Evolutionary conservation across 2,329 filamentous ascomycete species (phyloP).

Genomic region (Aspergillus pseudonomiae): DNA sequence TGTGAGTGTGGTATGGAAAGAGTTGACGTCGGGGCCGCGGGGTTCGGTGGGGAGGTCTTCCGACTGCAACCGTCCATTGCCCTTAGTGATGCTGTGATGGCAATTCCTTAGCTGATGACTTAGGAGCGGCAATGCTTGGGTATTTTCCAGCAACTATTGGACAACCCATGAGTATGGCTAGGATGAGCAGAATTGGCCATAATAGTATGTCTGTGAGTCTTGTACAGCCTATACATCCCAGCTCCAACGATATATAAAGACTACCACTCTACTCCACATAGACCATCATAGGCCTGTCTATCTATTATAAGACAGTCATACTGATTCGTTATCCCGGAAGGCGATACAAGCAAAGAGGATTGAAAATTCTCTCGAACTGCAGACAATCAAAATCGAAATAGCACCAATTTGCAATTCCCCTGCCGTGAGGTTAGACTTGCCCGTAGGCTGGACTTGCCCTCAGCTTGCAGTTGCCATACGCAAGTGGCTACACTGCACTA

Average conservation of each 20-base stretch:
- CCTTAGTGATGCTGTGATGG: not conserved
- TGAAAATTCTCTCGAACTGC: not conserved
- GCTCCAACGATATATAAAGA: not conserved
- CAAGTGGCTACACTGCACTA: not conserved
- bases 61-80: not conserved
- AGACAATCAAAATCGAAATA: not conserved
- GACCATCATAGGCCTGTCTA: not conserved
- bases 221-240: not conserved
- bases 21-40: slow-evolving; percentile 2
- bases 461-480: not conserved
- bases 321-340: not conserved
- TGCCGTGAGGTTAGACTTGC: not conserved
- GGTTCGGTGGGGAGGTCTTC: not conserved
- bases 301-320: not conserved
- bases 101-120: not conserved
- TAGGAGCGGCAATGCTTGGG: not conserved
- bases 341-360: not conserved
- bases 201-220: not conserved
- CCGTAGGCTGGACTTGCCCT: not conserved
- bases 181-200: not conserved
- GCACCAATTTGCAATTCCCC: not conserved
- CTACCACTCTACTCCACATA: not conserved
- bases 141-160: not conserved
- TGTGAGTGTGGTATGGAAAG: not conserved
- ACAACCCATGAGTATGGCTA: not conserved